Evolutionary conservation across 1,284 basidiomycete genomes (phyloP), one percentile per base, ranked within the genome.

Genomic region (Cutaneotrichosporon sp.): DNA sequence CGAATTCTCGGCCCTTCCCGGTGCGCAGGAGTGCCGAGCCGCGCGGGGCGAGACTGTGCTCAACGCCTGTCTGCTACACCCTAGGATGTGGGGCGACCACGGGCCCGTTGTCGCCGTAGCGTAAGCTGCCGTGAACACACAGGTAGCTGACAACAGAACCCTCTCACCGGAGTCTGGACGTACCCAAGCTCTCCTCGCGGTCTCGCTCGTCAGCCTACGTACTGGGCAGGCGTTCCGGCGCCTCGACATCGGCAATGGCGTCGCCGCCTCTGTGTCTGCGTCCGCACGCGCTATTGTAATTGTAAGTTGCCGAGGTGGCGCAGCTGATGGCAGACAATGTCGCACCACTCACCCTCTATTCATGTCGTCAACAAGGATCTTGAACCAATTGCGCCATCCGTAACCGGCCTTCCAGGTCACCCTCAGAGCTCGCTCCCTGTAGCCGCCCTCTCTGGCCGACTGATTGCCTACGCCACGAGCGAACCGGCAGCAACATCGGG

Each of bases 381-480:
- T 34, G 36, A 52, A n/a, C 63, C 69, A 61, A 26, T 51, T 55
- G 21, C 31, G 51, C 13, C 62, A 16, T 11, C 70, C 2, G 50
- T 73, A 21, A 52, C 52, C 3, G 57, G 67, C 36, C 51, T 74
- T 0, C 70, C 72, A 1, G 18, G 59, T 2, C 55, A 70, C 57
- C 59, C 69, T 4, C 51, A 58, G 8, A 70, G 66, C 16, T 36
- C 61, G 3, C 65, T 76, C 0, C 75, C 77, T 8, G 65, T 72
- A 14, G 52, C 70, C 34, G 64, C 69, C 14, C 61, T 78, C 0
- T 72, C 74, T 0, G 75, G 75, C 9, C 72, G 78, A 4, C 63
- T 78, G 5, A 62, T 77, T 0, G 75, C 75, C 7, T 72, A 67
- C 56, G 69, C 70, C 16, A 76, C 73, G 0, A 59, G 61, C 21